A percentile compares a stretch with the other conserved stretches of the same genome.
Evolutionary conservation across 2,329 filamentous ascomycete species (phyloP).

Genomic region (Verticillium klebahnii): DNA sequence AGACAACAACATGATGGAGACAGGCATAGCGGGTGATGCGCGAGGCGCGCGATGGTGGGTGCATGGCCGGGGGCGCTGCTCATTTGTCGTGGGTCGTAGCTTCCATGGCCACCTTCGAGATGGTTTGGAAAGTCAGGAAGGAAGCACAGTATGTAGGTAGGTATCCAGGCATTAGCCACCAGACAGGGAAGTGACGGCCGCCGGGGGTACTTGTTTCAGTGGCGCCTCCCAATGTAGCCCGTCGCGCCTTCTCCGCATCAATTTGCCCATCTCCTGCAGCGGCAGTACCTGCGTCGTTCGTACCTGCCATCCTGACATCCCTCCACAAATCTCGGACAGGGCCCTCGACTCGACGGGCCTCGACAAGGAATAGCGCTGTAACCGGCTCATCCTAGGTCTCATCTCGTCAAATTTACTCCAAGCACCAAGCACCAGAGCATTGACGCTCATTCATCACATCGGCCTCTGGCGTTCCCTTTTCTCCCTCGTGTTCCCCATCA

Average conservation of each 20-base stretch:
- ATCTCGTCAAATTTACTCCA: constrained; percentile 17
- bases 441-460: not conserved
- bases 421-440: not conserved
- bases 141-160: not conserved
- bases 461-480: not conserved
- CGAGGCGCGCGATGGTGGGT: not conserved
- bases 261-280: not conserved
- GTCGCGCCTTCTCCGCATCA: not conserved
- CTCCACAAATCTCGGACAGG: not conserved
- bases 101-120: not conserved
- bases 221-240: not conserved
- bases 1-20: too few relatives aligned
- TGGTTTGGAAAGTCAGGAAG: not conserved
- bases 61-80: not conserved
- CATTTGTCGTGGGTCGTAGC: not conserved
- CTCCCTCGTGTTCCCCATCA: not conserved
- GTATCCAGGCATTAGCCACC: not conserved
- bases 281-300: not conserved
- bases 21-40: not conserved
- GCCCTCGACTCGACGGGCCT: not conserved
- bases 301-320: not conserved
- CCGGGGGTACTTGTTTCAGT: not conserved
- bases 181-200: not conserved
- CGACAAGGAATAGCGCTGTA: constrained; percentile 5
- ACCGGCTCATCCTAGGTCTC: constrained; percentile 16